Base-by-base conservation (phyloP, 192 early-diverging fungal species). In the Podila horticola region DNA sequence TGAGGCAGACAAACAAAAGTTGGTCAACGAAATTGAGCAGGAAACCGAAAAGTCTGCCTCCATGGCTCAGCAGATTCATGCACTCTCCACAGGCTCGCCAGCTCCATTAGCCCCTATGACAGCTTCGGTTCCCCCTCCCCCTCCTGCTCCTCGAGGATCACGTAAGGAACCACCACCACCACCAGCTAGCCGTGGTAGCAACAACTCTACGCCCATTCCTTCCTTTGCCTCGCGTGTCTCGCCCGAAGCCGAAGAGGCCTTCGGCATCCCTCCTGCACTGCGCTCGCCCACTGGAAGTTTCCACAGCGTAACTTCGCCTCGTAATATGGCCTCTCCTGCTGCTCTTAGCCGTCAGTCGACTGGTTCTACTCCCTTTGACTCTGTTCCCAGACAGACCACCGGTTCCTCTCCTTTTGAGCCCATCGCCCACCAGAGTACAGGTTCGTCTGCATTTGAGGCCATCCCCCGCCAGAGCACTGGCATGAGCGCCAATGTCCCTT, bases 1-100 rank as follows among this genome's bases (percentile, higher is more conserved):
- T 26, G 89, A 91, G 30, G 84, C 81, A 13, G 91, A 94, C 55
- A 86, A 92, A 59, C 86, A 92, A 64, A 84, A 87, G 58, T 61
- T 91, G 49, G 76, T 91, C 51, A 71, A 73, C 20, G 86, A 94
- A 58, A 71, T 86, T 49, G 79, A 75, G 12, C 76, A 89, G 17
- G 79, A 75, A n/a, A 45, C 77, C 15, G 83, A 72, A 17, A 72
- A 72, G 31, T 67, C 69, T 55, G 72, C 63, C 24, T 45, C 73
- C 31, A 61, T 62, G 29, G 71, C 75, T 7, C 62, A 65, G 50
- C 59, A 74, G 24, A 70, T 79, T 17, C 74, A 79, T 31, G 1
- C 33, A 34, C 20, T 73, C n/a, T 49, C 66, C 5, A 28, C 60
- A 0, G 57, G 66, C 20, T 67, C 75, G 9, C 29, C 57, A 17